These are phyloP conservation scores for Paraurostyla sp. DNA, from an alignment of 73 alveolate species.

Conservation along the genomic window DNA sequence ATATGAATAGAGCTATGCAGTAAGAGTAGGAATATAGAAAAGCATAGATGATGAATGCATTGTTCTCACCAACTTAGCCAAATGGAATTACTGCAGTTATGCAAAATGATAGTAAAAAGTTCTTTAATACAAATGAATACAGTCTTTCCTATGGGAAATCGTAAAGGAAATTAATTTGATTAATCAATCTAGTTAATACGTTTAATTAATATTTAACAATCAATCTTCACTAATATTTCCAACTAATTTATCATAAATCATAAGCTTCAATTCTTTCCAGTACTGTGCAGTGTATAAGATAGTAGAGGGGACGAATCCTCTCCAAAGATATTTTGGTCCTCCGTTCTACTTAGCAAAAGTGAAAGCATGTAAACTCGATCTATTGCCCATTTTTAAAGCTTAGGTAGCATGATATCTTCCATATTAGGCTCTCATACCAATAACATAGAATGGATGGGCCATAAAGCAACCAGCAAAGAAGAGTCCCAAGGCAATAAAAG, in stretches of 20 bases:
- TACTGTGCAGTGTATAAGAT: neutral
- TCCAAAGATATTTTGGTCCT: neutral
- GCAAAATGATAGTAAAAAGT: no score
- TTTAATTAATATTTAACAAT: no score
- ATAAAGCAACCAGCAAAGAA: neutral
- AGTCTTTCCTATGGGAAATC: no score
- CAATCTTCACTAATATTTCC: neutral
- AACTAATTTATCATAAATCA: neutral
- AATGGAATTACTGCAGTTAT: no score
- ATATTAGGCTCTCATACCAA: constrained; percentile 50
- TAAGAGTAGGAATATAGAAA: no score
- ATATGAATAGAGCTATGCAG: no score
- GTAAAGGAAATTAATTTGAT: no score
- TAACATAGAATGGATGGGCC: constrained; percentile 22
- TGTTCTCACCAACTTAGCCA: no score
- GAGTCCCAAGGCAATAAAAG: neutral
- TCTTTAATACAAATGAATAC: no score
- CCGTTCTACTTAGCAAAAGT: neutral
- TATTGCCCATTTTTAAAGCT: neutral
- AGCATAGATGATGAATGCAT: no score
- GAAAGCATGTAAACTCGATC: neutral
- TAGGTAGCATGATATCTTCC: constrained; percentile 20
- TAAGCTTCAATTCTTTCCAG: neutral
- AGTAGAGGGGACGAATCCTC: neutral
- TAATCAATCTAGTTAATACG: no score